phyloP scores from a whole-genome alignment of 1,139 yeast species.

The Yamadazyma taylorii region DNA sequence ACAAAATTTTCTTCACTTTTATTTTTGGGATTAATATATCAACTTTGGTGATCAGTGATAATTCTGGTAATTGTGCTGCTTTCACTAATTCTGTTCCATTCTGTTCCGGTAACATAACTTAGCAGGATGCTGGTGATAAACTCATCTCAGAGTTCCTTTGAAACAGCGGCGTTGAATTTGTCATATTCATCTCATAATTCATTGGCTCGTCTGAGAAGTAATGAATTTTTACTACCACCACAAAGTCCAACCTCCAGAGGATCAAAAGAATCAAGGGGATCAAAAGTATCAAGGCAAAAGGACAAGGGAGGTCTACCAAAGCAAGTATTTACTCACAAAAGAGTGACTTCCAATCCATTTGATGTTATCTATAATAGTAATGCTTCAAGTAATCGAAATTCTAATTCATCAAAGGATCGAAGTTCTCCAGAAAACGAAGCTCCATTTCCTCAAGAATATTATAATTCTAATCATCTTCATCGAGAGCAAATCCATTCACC shows the following conservation, averaged over 20 bases:
- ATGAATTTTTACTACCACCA: slow-evolving; percentile 9
- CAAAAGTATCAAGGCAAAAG: background rate
- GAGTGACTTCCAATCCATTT: slow-evolving; percentile 23
- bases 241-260: background rate
- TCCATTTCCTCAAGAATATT: slow-evolving; percentile 1
- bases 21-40: too few relatives aligned
- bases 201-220: slow-evolving; percentile 14
- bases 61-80: too few relatives aligned
- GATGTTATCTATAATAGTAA: slow-evolving; percentile 19
- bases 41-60: too few relatives aligned
- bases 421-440: background rate
- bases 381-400: slow-evolving; percentile 1
- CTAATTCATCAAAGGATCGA: background rate
- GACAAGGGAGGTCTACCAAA: slow-evolving; percentile 1
- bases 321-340: slow-evolving; percentile 12
- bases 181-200: slow-evolving; percentile 15
- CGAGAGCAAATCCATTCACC: too few relatives aligned
- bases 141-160: slow-evolving; percentile 15
- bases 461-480: slow-evolving; percentile 5
- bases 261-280: background rate
- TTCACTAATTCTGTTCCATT: background rate
- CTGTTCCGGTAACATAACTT: too few relatives aligned
- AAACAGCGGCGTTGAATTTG: slow-evolving; percentile 16
- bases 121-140: slow-evolving; percentile 9
- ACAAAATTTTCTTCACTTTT: too few relatives aligned